phyloP scores from a whole-genome alignment of 208 protist genomes.

The Trypanosoma scelopori region DNA sequence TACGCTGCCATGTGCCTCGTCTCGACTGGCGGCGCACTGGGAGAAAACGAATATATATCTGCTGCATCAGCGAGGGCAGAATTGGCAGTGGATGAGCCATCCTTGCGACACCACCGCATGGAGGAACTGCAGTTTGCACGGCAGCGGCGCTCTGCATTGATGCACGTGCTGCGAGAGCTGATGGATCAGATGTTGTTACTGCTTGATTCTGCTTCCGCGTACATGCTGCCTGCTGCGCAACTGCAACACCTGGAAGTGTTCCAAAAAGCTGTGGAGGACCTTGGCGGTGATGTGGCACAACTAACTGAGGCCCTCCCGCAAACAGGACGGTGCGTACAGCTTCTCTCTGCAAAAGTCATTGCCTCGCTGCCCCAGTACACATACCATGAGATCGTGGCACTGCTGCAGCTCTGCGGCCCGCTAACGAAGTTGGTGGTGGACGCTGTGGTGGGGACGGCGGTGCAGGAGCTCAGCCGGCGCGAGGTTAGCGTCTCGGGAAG shows the following conservation, averaged over 20 bases:
- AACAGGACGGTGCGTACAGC: slow-evolving; percentile 35
- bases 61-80: background rate
- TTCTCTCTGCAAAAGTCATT: slow-evolving; percentile 60
- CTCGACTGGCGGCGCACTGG: background rate
- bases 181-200: slow-evolving; percentile 56
- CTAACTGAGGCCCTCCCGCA: slow-evolving; percentile 41
- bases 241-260: slow-evolving; percentile 66
- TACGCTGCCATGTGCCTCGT: slow-evolving; percentile 37
- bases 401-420: slow-evolving; percentile 58
- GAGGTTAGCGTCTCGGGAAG: slow-evolving; percentile 33
- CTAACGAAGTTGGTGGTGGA: slow-evolving; percentile 66
- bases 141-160: slow-evolving; percentile 42
- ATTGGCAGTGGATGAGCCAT: background rate
- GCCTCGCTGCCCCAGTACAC: slow-evolving; percentile 40
- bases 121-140: slow-evolving; percentile 39
- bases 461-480: slow-evolving; percentile 61
- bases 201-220: slow-evolving; percentile 57
- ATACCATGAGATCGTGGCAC: slow-evolving; percentile 43
- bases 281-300: slow-evolving; percentile 8
- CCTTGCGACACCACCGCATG: slow-evolving; percentile 1
- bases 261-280: slow-evolving; percentile 26
- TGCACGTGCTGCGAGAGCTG: slow-evolving; percentile 52
- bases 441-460: slow-evolving; percentile 53
- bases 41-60: background rate
- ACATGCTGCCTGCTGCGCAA: slow-evolving; percentile 54